Conservation (phyloP, 1,284 basidiomycete genomes). For the Schizophyllum commune region DNA sequence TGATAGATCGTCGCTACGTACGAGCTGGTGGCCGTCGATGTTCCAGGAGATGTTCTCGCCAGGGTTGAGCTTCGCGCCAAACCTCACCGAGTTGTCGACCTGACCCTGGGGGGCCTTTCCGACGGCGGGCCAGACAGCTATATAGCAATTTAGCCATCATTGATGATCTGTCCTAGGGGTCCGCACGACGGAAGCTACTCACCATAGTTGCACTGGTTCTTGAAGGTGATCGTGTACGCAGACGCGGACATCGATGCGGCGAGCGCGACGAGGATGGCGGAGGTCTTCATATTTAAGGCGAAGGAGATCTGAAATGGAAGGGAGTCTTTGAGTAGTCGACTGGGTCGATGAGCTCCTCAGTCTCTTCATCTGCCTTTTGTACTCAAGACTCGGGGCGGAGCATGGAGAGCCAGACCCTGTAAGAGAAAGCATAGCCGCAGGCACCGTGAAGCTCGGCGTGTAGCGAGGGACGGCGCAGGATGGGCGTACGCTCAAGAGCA, state of each 20-base stretch:
- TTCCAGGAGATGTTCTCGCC: too few species aligned
- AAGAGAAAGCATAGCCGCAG: background rate
- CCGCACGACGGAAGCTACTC: too few species aligned
- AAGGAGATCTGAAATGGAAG: background rate
- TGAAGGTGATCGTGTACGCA: background rate
- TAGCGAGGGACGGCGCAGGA: background rate
- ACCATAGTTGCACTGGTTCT: background rate
- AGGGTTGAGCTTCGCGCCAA: background rate
- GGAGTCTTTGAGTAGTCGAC: background rate
- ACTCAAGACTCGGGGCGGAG: background rate
- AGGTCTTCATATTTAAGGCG: slow-evolving; percentile 11
- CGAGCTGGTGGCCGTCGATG: background rate
- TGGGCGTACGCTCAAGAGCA: too few species aligned
- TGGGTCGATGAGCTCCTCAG: background rate
- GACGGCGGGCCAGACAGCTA: background rate
- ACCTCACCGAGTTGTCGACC: background rate
- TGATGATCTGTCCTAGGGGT: too few species aligned
- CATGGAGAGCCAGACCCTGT: background rate
- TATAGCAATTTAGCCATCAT: too few species aligned
- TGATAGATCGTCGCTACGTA: background rate
- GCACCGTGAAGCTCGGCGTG: background rate
- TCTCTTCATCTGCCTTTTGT: background rate
- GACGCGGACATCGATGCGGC: slow-evolving; percentile 10
- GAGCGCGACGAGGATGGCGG: slow-evolving; percentile 5
- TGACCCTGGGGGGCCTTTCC: background rate